Conservation (phyloP, 148 eudicot species). For the Rhododendron ferrugineum region DNA sequence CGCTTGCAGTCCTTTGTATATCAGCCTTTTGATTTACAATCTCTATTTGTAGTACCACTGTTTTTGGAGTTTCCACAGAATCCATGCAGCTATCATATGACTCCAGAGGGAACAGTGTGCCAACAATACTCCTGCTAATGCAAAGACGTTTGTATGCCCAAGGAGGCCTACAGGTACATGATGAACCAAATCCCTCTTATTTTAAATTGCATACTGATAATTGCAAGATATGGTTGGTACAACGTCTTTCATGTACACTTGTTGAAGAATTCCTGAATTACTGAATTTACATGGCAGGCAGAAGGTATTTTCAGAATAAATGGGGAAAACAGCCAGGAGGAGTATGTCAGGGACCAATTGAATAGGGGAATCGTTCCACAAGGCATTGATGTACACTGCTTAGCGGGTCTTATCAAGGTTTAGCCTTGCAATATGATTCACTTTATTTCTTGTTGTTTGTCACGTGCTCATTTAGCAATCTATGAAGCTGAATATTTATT, state of each 20-base stretch:
- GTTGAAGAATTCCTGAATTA: neutral
- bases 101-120: slow-evolving; percentile 87
- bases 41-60: slow-evolving; percentile 65
- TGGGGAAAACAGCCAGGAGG: slow-evolving; percentile 87
- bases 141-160: slow-evolving; percentile 86
- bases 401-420: slow-evolving; percentile 98
- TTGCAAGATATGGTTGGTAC: neutral
- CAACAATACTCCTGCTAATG: slow-evolving; percentile 86
- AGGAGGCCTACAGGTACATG: slow-evolving; percentile 79
- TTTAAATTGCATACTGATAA: neutral
- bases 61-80: slow-evolving; percentile 97
- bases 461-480: neutral
- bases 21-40: neutral
- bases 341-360: slow-evolving; percentile 73
- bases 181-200: neutral
- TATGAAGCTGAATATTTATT: neutral
- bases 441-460: neutral
- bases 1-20: neutral
- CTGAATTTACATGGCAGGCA: slow-evolving; percentile 43
- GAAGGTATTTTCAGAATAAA: slow-evolving; percentile 96
- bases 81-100: slow-evolving; percentile 95
- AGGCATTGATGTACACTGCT: slow-evolving; percentile 85
- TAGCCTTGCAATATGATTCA: neutral
- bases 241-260: neutral
- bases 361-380: slow-evolving; percentile 80